phyloP scores from a whole-genome alignment of 106 monocot genomes.

The Dendrobium officinale region DNA sequence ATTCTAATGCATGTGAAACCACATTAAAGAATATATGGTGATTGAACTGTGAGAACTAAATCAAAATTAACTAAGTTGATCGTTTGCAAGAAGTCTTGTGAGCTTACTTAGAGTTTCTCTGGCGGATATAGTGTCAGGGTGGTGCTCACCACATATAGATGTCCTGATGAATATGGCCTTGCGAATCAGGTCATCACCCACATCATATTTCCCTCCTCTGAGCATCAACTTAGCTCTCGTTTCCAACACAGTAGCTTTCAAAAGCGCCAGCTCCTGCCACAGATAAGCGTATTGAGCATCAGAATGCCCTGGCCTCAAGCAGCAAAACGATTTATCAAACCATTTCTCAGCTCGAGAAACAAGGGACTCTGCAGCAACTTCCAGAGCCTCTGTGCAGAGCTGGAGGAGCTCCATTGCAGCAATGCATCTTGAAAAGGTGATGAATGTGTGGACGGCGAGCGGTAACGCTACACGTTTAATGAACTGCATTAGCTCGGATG shows the following conservation, averaged over 20 bases:
- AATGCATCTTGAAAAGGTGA: conserved; percentile 73
- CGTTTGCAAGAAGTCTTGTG: conserved; percentile 72
- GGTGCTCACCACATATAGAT: conserved; percentile 72
- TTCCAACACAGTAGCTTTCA: conserved; percentile 67
- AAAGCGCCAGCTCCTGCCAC: conserved; percentile 71
- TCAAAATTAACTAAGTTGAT: conserved; percentile 35
- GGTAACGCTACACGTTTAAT: conserved; percentile 57
- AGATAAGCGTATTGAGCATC: conserved; percentile 43
- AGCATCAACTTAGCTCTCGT: conserved; percentile 82
- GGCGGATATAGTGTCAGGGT: conserved; percentile 78
- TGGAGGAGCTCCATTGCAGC: conserved; percentile 69
- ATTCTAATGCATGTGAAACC: conserved; percentile 17
- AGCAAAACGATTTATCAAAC: conserved; percentile 41
- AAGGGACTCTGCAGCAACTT: conserved; percentile 52
- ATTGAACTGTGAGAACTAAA: conserved; percentile 12
- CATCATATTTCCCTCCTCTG: conserved; percentile 62
- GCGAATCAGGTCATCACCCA: conserved; percentile 67
- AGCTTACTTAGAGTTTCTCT: conserved; percentile 73
- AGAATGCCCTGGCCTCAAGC: conserved; percentile 23
- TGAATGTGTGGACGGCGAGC: conserved; percentile 65
- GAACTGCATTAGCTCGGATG: conserved; percentile 52
- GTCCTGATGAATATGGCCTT: conserved; percentile 87
- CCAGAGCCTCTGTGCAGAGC: conserved; percentile 60
- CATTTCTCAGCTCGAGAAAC: conserved; percentile 63
- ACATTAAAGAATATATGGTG: conserved; percentile 43